These are phyloP conservation scores for Pyropia haitanensis DNA, from an alignment of 23 red algal genomes.

Conservation along the genomic window DNA sequence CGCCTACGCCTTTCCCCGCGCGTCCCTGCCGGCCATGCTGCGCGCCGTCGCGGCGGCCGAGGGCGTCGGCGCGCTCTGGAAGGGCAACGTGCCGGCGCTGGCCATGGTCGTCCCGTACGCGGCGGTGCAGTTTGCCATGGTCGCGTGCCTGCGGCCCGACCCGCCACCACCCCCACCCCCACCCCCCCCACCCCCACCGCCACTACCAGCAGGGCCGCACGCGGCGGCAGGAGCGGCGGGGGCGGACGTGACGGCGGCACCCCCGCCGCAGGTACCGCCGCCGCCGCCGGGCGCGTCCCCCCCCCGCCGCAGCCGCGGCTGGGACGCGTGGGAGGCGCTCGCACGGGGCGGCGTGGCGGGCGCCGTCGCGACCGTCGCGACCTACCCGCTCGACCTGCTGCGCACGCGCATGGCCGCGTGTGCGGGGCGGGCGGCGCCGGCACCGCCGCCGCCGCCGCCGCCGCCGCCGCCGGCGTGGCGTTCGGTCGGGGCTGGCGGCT, in stretches of 20 bases:
- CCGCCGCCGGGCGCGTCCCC: no score
- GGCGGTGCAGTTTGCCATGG: conserved; percentile 69
- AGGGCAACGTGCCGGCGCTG: conserved; percentile 83
- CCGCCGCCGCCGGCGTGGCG: no score
- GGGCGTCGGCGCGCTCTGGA: conserved; percentile 61
- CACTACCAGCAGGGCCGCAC: no score
- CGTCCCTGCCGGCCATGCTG: conserved; percentile 15
- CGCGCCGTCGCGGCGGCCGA: conserved; percentile 31
- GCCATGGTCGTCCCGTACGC: conserved; percentile 89
- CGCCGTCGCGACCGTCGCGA: conserved; percentile 43
- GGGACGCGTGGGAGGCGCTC: conserved; percentile 11
- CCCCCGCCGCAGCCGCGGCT: no score
- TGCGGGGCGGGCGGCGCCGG: conserved; percentile 1
- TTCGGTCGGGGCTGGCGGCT: no score
- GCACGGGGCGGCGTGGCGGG: conserved; percentile 52
- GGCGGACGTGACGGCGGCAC: background rate
- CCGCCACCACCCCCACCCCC: no score
- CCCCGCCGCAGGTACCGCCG: no score
- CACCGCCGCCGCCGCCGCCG: background rate
- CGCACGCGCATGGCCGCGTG: conserved; percentile 78
- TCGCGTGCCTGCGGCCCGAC: conserved; percentile 47
- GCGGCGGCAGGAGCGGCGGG: background rate
- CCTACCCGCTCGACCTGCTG: conserved; percentile 88
- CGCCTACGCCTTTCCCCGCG: conserved; percentile 13
- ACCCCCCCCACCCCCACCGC: no score